Evolutionary conservation across 306 rosid species (phyloP), one percentile per base, ranked within the genome.

Genomic region (Fragaria iinumae): DNA sequence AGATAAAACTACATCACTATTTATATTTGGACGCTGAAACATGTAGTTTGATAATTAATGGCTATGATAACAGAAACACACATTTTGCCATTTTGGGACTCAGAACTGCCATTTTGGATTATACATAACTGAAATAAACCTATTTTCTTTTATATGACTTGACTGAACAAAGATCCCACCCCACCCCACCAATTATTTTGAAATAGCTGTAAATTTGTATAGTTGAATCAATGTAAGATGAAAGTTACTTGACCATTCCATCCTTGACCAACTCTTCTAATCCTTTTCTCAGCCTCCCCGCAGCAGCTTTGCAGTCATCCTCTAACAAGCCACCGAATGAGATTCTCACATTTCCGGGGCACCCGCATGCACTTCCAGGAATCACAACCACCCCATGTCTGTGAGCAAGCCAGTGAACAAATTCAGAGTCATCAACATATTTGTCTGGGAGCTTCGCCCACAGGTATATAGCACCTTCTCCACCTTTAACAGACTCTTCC

Each of bases 391-490:
- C 66, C n/a, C 91, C 97, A 1, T 96, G 99, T 77, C 83, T 39
- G 34, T 79, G 79, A 70, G 91, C 96, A 21, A 95, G 97, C 99
- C 99, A 95, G 55, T 36, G 87, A 79, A 96, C 98, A 6, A 92
- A 91, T n/a, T 86, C 77, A 29, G 77, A 79, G 77, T 96, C 99
- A 4, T 93, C 69, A 0, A 63, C 71, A 14, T 76, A 86, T 29
- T 84, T 69, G 2, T 85, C 88, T 0, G 99, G 99, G 38, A 96
- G 96, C 93, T 96, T 96, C 27, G 97, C 98, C 97, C 97, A 96
- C 11, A 96, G 74, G 88, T 96, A 96, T 62, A 96, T 88, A 14
- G 99, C 97, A 59, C 98, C 99, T 77, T 96, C 93, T 50, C 99
- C 99, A 73, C 99, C 99, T 84, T 87, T 96, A 17, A 92, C 93